Percentiles rank a stretch among this genome's conserved stretches.
Evolutionary conservation across 179 eudicot species (phyloP).

Genomic region (Actinidia polygama): DNA sequence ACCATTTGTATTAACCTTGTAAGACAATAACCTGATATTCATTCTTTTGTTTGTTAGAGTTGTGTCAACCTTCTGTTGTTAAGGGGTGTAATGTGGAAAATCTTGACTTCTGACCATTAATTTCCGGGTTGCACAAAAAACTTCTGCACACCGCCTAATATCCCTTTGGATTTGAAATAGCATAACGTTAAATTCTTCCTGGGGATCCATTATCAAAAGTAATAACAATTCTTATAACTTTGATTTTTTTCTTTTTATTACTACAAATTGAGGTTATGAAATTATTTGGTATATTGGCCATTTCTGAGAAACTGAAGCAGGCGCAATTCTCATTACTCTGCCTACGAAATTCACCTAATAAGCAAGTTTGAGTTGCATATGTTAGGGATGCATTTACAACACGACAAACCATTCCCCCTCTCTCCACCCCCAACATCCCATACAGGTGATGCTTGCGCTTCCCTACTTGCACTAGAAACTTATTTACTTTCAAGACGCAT

Average conservation of each 20-base stretch:
- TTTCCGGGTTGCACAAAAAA: neutral
- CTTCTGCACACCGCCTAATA: neutral
- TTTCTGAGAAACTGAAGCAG: neutral
- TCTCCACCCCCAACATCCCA: neutral
- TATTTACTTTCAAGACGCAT: neutral
- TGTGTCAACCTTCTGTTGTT: slow-evolving; percentile 8
- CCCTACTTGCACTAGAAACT: neutral
- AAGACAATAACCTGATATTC: neutral
- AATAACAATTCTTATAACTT: too few species aligned
- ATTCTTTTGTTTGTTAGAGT: neutral
- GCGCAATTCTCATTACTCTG: neutral
- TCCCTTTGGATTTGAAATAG: neutral
- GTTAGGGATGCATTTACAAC: too few species aligned
- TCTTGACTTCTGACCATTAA: neutral
- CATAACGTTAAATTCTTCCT: neutral
- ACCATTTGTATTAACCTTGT: neutral
- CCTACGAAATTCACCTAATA: too few species aligned
- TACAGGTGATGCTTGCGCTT: neutral
- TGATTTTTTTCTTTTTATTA: neutral
- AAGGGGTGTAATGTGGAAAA: neutral
- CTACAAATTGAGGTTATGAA: neutral
- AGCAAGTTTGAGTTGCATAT: too few species aligned
- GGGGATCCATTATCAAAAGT: too few species aligned
- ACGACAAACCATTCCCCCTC: too few species aligned
- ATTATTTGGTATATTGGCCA: neutral